Percentiles rank a stretch among this genome's conserved stretches.
Evolutionary conservation across 2,329 filamentous ascomycete species (phyloP).

Genomic region (Ascochyta viciae-villosae): DNA sequence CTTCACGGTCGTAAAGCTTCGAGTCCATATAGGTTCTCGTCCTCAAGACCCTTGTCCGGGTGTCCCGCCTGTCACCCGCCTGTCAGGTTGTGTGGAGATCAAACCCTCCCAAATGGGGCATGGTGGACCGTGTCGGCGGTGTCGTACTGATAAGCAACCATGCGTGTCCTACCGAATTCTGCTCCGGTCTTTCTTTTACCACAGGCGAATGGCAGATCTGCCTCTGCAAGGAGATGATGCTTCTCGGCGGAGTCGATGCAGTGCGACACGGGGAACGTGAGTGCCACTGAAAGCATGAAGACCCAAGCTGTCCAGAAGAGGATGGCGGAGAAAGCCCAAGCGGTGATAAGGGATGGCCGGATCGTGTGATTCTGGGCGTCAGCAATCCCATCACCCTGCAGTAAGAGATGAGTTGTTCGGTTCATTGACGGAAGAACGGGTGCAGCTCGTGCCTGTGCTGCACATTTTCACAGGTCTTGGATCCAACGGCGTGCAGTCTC

Average conservation of each 20-base stretch:
- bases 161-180: constrained; percentile 25
- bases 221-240: constrained; percentile 32
- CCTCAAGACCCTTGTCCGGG: constrained; percentile 35
- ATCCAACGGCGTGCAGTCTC: background rate
- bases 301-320: constrained; percentile 18
- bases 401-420: constrained; percentile 20
- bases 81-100: constrained; percentile 33
- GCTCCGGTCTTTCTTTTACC: constrained; percentile 18
- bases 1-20: background rate
- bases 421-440: constrained; percentile 9
- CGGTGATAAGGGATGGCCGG: constrained; percentile 35
- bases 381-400: constrained; percentile 30
- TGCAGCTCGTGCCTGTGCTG: constrained; percentile 12
- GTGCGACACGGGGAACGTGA: constrained; percentile 1
- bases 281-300: background rate
- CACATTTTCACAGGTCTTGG: background rate
- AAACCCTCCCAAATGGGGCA: constrained; percentile 26
- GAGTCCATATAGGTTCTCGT: constrained; percentile 35
- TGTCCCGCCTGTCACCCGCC: constrained; percentile 35
- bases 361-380: constrained; percentile 32
- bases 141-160: constrained; percentile 44
- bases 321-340: constrained; percentile 20
- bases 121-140: constrained; percentile 31
- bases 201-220: constrained; percentile 30
- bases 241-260: constrained; percentile 12